Evolutionary conservation across 2,329 filamentous ascomycete species (phyloP), one percentile per base, ranked within the genome.

Genomic region (Huntiella moniliformis): DNA sequence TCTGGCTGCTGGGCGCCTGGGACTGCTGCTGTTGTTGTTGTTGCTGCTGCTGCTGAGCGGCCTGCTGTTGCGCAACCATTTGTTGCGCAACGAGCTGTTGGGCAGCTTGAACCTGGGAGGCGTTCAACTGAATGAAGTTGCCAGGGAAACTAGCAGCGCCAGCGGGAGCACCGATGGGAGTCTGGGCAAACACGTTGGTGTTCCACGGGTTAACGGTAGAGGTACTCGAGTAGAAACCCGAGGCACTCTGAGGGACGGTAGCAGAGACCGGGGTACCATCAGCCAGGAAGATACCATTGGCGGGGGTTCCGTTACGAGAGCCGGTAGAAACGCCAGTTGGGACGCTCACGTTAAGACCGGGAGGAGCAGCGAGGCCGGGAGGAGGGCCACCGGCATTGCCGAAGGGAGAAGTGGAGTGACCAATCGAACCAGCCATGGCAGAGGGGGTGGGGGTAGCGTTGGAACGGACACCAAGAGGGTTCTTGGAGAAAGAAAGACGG

Each of bases 401-500:
- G 56, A 84, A 87, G 69, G 52, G 70, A 72, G 17, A 66, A 67
- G 12, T 67, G 60, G 32, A 63, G 64, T 17, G 63, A 77, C 62
- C 13, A 57, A 56, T 16, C 59, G 56, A 4, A 59, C 54, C n/a
- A 4, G 34, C 15, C 33, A 68, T 62, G 18, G 62, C 63, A 6
- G 66, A 57, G 31, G 35, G 13, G 12, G 16, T 38, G 18, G 18
- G n/a, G 13, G 35, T 37, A 28, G 16, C 38, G 35, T 34, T 45
- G 16, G 82, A 85, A 39, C 91, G 80, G 22, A 96, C 88, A 16
- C 91, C 91, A 1, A 96, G 71, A 0, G 91, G 91, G 55, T 96
- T 96, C 66, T 96, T 96, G 28, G 88, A 95, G 61, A 95, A 98
- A 61, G 86, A 94, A 47, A 98, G 68, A 17, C 91, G 79, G 55